phyloP scores from a whole-genome alignment of 805 yeast species.

The Cyberlindnera meyerae region DNA sequence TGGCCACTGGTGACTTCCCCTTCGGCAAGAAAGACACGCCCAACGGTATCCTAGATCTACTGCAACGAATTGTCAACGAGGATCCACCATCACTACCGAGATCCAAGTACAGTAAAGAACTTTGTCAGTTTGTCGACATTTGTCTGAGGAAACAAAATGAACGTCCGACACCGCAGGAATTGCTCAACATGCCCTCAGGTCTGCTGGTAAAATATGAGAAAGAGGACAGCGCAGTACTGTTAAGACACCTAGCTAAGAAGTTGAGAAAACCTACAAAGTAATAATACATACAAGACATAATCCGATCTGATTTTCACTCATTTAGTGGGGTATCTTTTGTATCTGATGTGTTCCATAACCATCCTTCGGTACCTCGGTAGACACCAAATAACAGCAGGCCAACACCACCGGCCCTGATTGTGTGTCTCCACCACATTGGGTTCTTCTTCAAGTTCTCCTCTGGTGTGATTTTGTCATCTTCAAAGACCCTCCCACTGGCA shows the following conservation, averaged over 20 bases:
- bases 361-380: conserved; percentile 60
- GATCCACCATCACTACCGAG: conserved; percentile 71
- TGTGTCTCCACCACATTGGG: conserved; percentile 60
- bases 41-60: conserved; percentile 81
- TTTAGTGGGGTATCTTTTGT: too few species aligned
- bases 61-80: conserved; percentile 92
- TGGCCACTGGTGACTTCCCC: conserved; percentile 82
- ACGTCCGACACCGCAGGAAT: conserved; percentile 70
- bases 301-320: too few species aligned
- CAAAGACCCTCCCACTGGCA: conserved; percentile 50
- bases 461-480: conserved; percentile 33
- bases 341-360: conserved; percentile 40
- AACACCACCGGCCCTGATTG: conserved; percentile 50
- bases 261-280: conserved; percentile 11
- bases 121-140: conserved; percentile 65
- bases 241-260: conserved; percentile 39
- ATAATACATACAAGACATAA: not conserved
- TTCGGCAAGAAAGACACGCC: conserved; percentile 64
- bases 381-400: conserved; percentile 53
- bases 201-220: conserved; percentile 29
- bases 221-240: conserved; percentile 30
- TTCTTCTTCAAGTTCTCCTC: conserved; percentile 32
- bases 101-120: conserved; percentile 34
- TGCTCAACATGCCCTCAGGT: conserved; percentile 40
- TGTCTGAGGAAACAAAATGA: conserved; percentile 67